These are phyloP conservation scores for Papiliotrema laurentii DNA, from an alignment of 1,284 basidiomycete species.

Conservation along the genomic window DNA sequence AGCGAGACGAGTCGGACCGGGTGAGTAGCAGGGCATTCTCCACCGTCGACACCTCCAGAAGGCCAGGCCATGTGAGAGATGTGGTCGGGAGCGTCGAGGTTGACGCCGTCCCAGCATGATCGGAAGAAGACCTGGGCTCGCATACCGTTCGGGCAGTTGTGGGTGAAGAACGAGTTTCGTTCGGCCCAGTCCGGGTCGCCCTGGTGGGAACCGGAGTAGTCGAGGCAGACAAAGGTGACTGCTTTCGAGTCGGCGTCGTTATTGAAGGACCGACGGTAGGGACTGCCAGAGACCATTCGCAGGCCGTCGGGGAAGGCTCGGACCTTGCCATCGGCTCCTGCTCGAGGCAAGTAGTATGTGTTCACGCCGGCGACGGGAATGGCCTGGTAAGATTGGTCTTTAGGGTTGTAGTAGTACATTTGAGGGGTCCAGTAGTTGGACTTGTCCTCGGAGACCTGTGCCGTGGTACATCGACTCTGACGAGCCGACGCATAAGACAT, in stretches of 20 bases:
- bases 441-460: constrained; percentile 46
- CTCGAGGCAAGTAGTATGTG: constrained; percentile 45
- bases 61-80: constrained; percentile 50
- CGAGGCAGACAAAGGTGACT: constrained; percentile 49
- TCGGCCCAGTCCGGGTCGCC: constrained; percentile 36
- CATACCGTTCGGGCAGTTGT: constrained; percentile 45
- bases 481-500: constrained; percentile 36
- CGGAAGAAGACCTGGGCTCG: constrained; percentile 48
- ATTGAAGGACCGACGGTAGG: constrained; percentile 30
- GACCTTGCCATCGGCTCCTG: constrained; percentile 27
- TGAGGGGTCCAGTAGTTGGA: constrained; percentile 51
- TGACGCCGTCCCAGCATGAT: constrained; percentile 51
- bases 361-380: constrained; percentile 35
- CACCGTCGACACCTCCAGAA: constrained; percentile 42
- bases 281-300: constrained; percentile 49
- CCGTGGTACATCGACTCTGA: constrained; percentile 44
- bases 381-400: constrained; percentile 28
- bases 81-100: constrained; percentile 50
- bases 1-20: constrained; percentile 31
- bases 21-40: constrained; percentile 47
- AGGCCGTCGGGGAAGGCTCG: constrained; percentile 49
- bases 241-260: constrained; percentile 31
- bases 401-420: constrained; percentile 48
- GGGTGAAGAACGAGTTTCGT: constrained; percentile 41
- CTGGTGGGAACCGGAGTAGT: constrained; percentile 30